phyloP scores from a whole-genome alignment of 208 protist genomes.

The Herpetomonas muscarum region DNA sequence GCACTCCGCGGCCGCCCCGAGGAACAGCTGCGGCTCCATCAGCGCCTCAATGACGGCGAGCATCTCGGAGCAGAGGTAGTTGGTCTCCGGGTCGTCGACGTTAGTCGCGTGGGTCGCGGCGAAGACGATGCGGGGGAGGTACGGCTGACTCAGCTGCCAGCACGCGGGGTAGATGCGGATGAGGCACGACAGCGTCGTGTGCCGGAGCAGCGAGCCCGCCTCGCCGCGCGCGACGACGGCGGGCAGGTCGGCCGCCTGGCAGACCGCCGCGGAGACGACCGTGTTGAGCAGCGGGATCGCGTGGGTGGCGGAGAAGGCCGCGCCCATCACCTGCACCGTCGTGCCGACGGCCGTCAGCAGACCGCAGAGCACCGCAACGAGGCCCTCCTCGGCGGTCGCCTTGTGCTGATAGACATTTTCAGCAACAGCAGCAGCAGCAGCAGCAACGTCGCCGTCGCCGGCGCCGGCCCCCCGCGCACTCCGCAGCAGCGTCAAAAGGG shows the following conservation, averaged over 20 bases:
- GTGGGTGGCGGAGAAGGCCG: slow-evolving; percentile 49
- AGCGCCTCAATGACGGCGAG: slow-evolving; percentile 82
- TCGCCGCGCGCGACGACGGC: slow-evolving; percentile 34
- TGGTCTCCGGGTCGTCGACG: slow-evolving; percentile 70
- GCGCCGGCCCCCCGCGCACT: slow-evolving; percentile 6
- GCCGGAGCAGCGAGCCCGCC: slow-evolving; percentile 59
- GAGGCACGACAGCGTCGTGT: slow-evolving; percentile 50
- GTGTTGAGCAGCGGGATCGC: slow-evolving; percentile 44
- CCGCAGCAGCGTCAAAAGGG: slow-evolving; percentile 22
- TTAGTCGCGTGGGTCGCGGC: slow-evolving; percentile 53
- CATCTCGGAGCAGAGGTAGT: slow-evolving; percentile 66
- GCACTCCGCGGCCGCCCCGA: slow-evolving; percentile 61
- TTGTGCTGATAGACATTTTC: not conserved
- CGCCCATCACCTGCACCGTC: slow-evolving; percentile 67
- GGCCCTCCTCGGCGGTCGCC: slow-evolving; percentile 12
- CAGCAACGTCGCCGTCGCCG: not conserved
- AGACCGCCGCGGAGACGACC: slow-evolving; percentile 44
- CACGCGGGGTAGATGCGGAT: slow-evolving; percentile 69
- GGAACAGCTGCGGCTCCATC: slow-evolving; percentile 79
- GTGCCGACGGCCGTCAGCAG: slow-evolving; percentile 51
- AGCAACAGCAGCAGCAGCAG: slow-evolving; percentile 9
- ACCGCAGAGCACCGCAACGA: slow-evolving; percentile 21
- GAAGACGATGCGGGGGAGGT: slow-evolving; percentile 62
- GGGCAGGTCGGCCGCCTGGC: slow-evolving; percentile 48
- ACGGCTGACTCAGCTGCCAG: slow-evolving; percentile 84